Base-by-base conservation (phyloP, 2,329 filamentous ascomycete genomes). In the Aspergillus chevalieri region DNA sequence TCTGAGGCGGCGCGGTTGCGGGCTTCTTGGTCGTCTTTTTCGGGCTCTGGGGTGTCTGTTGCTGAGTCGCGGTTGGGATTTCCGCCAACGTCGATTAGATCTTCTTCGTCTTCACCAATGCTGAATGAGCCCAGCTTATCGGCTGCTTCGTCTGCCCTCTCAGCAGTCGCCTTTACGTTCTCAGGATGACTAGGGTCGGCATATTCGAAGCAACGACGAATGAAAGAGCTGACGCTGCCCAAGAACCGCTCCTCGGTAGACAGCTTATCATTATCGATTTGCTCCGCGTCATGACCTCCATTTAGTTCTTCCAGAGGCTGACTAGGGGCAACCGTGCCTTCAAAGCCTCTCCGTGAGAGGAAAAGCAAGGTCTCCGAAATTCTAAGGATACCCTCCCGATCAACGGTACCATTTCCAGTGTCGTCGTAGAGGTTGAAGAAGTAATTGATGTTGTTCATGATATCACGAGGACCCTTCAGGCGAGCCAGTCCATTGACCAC, bases 361-460 rank as follows among this genome's bases (percentile, higher is more conserved):
- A 98, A 98, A 2, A 98, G 75, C 28, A 98, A 75, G 0, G 92
- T 89, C 69, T 98, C 93, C 0, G 91, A 96, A 65, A 98, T 97
- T 43, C 90, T 80, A 42, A 98, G 70, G 50, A 98, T 98, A 5
- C 93, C 93, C 69, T 98, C 93, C 9, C 93, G 83, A 63, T 97
- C 93, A 4, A 98, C 91, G 59, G 83, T 89, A 22, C 93, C 93
- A 65, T 95, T 90, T 1, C 84, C 81, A 61, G 92, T 86, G 57
- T 98, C 92, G 65, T 98, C 93, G 67, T 97, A 96, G 0, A 98
- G 81, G 62, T 96, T 89, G 60, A 98, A 98, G 69, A 98, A 97
- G 71, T 97, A 97, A 52, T 85, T 93, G 63, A 98, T 97, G 51
- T 88, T 93, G 26, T 89, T 89, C 92, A 98, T 96, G 57, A 98